Evolutionary conservation across 192 early-diverging fungal species (phyloP), one percentile per base, ranked within the genome.

Genomic region (Podila clonocystis): DNA sequence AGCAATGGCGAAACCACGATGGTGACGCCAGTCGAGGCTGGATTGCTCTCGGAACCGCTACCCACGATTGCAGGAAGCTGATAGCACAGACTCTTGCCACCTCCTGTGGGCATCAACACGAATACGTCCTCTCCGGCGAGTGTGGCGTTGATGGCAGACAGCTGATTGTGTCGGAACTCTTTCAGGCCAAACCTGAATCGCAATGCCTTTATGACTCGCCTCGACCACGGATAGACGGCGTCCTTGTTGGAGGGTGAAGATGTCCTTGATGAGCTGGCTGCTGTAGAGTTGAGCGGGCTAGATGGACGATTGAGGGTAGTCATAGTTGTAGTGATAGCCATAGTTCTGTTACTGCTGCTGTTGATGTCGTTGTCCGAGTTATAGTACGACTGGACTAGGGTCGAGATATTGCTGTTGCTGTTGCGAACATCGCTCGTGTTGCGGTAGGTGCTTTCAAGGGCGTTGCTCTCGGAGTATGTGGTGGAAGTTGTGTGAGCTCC

Each of bases 51-150:
- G 1, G 60, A 58, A 3, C 70, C 62, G 17, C 29, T 80, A 86
- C 41, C 85, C 8, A 95, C 71, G 19, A 92, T 79, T 11, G 95
- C 93, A 1, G 95, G 97, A 29, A 98, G 85, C 85, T 96, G 95
- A 72, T 97, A 98, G 76, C 97, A 98, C 38, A 98, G 82, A 79
- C 91, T 93, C 75, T 98, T 98, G 8, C 97, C 97, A 0, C 97
- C 97, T 36, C 97, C 97, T 1, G 97, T 98, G 4, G 97, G 97
- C 97, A 98, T 98, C 36, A 98, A 83, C 45, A 98, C 94, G 89
- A 98, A 98, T 6, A 93, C 91, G 63, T 98, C 97, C 60, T 91
- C 86, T 6, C 95, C 95, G 17, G 83, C 70, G 8, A 98, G 72
- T 1, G 95, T 93, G 2, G 94, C 90, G 74, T 98, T 95, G 73